Evolutionary conservation across 202 grass and related monocot species (phyloP).

Genomic region (Panicum hallii): DNA sequence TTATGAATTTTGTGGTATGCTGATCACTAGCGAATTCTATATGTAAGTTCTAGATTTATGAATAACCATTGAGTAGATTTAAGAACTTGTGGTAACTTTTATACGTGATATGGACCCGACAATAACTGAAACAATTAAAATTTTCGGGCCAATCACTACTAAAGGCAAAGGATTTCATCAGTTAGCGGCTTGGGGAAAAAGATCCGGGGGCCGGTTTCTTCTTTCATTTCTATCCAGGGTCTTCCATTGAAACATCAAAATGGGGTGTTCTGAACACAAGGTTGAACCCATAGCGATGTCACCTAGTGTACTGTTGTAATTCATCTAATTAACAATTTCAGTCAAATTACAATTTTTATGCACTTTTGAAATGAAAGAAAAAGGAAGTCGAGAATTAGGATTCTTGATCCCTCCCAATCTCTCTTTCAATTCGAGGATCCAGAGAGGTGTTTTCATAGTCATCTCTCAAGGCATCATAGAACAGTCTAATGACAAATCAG

Average conservation of each 20-base stretch:
- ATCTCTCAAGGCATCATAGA: neutral
- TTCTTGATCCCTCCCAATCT: no score
- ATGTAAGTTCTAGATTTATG: slow-evolving; percentile 8
- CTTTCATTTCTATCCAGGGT: slow-evolving; percentile 18
- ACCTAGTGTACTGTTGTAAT: neutral
- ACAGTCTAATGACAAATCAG: neutral
- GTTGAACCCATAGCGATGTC: neutral
- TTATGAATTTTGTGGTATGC: neutral
- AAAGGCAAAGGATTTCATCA: slow-evolving; percentile 15
- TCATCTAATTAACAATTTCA: neutral
- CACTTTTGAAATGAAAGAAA: no score
- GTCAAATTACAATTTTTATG: neutral
- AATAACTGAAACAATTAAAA: neutral
- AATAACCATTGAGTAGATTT: neutral
- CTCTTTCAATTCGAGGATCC: no score
- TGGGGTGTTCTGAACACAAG: neutral
- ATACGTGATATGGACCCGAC: neutral
- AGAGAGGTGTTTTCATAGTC: no score
- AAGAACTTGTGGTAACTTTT: neutral
- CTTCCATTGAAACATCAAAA: slow-evolving; percentile 32
- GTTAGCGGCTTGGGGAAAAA: slow-evolving; percentile 1
- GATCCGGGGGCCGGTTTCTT: neutral
- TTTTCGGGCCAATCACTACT: neutral
- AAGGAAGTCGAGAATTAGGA: no score
- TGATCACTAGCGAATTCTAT: slow-evolving; percentile 11